Percentiles rank a stretch among this genome's conserved stretches.
Evolutionary conservation across 306 rosid species (phyloP).

Genomic region (Inga oerstediana): DNA sequence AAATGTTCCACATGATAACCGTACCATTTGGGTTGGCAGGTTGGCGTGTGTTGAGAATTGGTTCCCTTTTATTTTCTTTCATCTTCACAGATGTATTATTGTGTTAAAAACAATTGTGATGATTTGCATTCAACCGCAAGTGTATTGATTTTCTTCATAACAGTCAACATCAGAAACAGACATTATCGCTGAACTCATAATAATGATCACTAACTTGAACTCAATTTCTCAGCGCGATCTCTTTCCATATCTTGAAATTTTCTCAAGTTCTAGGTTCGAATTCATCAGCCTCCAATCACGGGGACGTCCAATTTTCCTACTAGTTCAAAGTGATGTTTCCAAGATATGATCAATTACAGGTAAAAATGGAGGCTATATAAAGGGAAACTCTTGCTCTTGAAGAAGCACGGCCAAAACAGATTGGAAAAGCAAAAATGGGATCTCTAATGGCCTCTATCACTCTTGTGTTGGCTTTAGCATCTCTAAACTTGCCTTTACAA

Average conservation of each 20-base stretch:
- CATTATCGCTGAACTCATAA: background rate
- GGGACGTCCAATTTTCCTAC: background rate
- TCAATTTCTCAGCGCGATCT: background rate
- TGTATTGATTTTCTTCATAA: background rate
- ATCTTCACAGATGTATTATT: background rate
- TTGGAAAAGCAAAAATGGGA: constrained; percentile 41
- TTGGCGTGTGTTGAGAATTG: background rate
- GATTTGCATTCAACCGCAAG: background rate
- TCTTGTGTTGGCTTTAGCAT: background rate
- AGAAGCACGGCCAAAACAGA: constrained; percentile 29
- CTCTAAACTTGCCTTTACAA: constrained; percentile 33
- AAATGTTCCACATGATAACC: background rate
- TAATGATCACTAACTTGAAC: background rate
- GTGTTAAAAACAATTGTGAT: background rate
- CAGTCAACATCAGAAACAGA: background rate
- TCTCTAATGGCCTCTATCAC: constrained; percentile 36
- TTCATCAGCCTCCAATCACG: background rate
- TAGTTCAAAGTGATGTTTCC: background rate
- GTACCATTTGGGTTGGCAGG: background rate
- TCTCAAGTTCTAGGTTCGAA: background rate
- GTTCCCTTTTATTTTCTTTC: background rate
- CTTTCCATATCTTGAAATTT: background rate
- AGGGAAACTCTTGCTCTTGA: constrained; percentile 2
- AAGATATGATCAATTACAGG: background rate
- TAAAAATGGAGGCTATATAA: constrained; percentile 45